Conservation (phyloP, 257 asterid genomes). For the Ehretia macrophylla region DNA sequence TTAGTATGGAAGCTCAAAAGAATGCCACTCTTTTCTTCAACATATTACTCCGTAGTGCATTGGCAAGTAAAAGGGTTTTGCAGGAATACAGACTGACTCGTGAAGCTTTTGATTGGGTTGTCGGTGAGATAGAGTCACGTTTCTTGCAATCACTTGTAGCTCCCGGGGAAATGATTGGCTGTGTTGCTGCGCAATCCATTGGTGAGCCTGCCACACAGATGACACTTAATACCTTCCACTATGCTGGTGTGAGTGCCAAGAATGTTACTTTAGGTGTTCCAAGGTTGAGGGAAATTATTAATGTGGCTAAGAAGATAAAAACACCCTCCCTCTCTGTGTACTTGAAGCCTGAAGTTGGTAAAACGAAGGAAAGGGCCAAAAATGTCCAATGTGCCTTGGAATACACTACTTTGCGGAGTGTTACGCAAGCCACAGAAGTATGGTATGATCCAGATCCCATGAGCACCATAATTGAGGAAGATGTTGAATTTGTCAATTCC, state of each 20-base stretch:
- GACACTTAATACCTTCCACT: constrained; percentile 97
- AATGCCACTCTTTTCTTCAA: constrained; percentile 97
- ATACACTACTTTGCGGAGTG: constrained; percentile 91
- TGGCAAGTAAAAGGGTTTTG: constrained; percentile 93
- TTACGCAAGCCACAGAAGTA: constrained; percentile 97
- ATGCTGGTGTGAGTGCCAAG: constrained; percentile 99
- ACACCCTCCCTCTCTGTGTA: constrained; percentile 96
- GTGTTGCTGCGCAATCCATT: constrained; percentile 98
- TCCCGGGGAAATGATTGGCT: constrained; percentile 98
- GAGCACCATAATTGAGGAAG: constrained; percentile 89
- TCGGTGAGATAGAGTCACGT: constrained; percentile 97
- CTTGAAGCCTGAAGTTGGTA: constrained; percentile 71
- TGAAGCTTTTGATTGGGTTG: constrained; percentile 97
- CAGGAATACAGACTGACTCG: constrained; percentile 89
- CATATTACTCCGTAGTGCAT: constrained; percentile 89
- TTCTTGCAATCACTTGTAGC: constrained; percentile 98
- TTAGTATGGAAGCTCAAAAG: constrained; percentile 97
- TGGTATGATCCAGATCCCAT: constrained; percentile 98
- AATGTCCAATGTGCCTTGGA: constrained; percentile 97
- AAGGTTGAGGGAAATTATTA: constrained; percentile 95
- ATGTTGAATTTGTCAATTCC: constrained; percentile 89
- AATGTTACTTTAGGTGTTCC: constrained; percentile 99
- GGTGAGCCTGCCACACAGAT: constrained; percentile 99
- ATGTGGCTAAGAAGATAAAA: constrained; percentile 94
- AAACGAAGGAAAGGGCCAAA: constrained; percentile 88